Percentiles rank a stretch among this genome's conserved stretches.
phyloP scores from a whole-genome alignment of 495 filamentous ascomycete genomes.

The Daldinia caldariorum region DNA sequence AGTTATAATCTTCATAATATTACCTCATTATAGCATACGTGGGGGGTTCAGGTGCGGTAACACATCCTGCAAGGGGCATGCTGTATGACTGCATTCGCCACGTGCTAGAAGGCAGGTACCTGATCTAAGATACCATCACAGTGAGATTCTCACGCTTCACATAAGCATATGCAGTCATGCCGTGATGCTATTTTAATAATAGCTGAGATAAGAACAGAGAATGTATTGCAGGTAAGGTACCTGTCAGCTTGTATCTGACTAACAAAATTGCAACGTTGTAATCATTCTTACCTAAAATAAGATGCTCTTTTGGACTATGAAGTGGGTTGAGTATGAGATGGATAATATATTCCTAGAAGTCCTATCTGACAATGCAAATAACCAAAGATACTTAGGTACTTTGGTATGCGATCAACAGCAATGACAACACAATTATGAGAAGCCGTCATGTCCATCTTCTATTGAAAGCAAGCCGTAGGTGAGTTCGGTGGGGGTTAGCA shows the following conservation, averaged over 20 bases:
- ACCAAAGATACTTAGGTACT: background rate
- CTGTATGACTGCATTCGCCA: slow-evolving; percentile 2
- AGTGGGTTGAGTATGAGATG: background rate
- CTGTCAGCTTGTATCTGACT: background rate
- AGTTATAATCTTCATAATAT: background rate
- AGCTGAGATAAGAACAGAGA: background rate
- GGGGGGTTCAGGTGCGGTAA: background rate
- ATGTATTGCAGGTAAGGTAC: background rate
- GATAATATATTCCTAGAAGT: too few species aligned
- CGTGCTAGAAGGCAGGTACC: background rate
- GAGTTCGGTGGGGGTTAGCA: background rate
- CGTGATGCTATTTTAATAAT: background rate
- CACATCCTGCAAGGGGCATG: background rate
- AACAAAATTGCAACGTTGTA: background rate
- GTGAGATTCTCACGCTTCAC: background rate
- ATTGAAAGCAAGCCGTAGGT: background rate
- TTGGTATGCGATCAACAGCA: background rate
- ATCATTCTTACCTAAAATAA: background rate
- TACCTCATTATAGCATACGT: background rate
- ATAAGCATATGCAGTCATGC: background rate
- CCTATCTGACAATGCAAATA: too few species aligned
- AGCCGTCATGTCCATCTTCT: background rate
- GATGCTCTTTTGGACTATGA: background rate
- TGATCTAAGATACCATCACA: background rate
- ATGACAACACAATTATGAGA: background rate